Percentiles rank a stretch among this genome's conserved stretches.
Evolutionary conservation across 2,329 filamentous ascomycete genomes (phyloP).

Genomic region (Teratosphaeria epicoccoides): DNA sequence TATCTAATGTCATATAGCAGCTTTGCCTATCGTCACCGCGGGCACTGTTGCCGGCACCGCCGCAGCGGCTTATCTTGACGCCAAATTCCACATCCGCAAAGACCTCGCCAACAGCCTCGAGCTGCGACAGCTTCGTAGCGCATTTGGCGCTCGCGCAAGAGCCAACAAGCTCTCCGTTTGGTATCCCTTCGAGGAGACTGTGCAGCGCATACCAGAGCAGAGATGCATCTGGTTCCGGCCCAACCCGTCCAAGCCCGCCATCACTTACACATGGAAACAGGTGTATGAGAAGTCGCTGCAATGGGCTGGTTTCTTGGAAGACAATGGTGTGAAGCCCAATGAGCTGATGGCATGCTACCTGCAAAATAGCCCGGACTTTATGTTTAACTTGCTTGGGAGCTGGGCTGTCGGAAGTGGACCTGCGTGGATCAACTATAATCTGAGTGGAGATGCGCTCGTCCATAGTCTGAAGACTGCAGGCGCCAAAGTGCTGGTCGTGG

Average conservation of each 20-base stretch:
- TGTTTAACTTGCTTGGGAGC: conserved; percentile 21
- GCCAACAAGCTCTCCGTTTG: conserved; percentile 49
- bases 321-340: conserved; percentile 23
- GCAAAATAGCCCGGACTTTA: conserved; percentile 27
- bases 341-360: conserved; percentile 26
- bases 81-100: conserved; percentile 55
- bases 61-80: conserved; percentile 49
- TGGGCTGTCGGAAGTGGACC: conserved; percentile 25
- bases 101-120: conserved; percentile 44
- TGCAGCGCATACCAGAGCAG: conserved; percentile 24
- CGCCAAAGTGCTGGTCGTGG: conserved; percentile 36
- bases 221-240: conserved; percentile 54
- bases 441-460: conserved; percentile 24
- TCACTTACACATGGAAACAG: conserved; percentile 46
- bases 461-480: conserved; percentile 28
- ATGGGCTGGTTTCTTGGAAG: conserved; percentile 52
- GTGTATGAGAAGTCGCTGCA: conserved; percentile 45
- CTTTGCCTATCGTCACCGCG: conserved; percentile 1
- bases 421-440: conserved; percentile 29
- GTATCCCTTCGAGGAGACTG: conserved; percentile 47
- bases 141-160: conserved; percentile 24
- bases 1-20: background rate
- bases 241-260: conserved; percentile 27
- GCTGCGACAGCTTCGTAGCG: conserved; percentile 30
- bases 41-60: conserved; percentile 4